These are phyloP conservation scores for Leccinum olivaceopallidum DNA, from an alignment of 768 basidiomycete species.

Conservation along the genomic window DNA sequence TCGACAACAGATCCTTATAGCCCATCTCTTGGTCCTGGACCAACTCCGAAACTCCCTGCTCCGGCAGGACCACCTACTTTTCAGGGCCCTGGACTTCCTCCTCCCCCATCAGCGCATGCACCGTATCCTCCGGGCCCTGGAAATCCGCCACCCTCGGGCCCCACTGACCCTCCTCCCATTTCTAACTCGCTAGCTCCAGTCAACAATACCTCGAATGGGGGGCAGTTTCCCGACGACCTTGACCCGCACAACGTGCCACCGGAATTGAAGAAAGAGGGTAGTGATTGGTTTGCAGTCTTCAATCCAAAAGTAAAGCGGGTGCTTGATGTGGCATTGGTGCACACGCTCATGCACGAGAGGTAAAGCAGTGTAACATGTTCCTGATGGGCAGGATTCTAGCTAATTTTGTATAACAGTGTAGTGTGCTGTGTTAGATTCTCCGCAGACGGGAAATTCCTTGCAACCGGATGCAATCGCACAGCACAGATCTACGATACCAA, in stretches of 20 bases:
- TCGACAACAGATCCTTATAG: slow-evolving; percentile 36
- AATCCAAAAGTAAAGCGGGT: slow-evolving; percentile 77
- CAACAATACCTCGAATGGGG: slow-evolving; percentile 29
- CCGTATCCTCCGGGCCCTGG: slow-evolving; percentile 35
- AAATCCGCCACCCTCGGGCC: slow-evolving; percentile 33
- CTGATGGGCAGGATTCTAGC: background rate
- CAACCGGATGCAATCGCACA: slow-evolving; percentile 95
- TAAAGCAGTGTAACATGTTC: slow-evolving; percentile 33
- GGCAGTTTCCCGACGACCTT: slow-evolving; percentile 36
- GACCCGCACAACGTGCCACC: slow-evolving; percentile 36
- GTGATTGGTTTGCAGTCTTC: slow-evolving; percentile 89
- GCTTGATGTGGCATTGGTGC: slow-evolving; percentile 78
- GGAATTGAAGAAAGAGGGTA: slow-evolving; percentile 58
- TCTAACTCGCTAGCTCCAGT: slow-evolving; percentile 29
- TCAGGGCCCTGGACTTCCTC: slow-evolving; percentile 38
- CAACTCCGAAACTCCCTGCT: slow-evolving; percentile 38
- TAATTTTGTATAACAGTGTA: slow-evolving; percentile 45
- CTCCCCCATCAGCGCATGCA: slow-evolving; percentile 33
- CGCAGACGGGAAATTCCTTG: slow-evolving; percentile 88
- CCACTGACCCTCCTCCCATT: slow-evolving; percentile 24
- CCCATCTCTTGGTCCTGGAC: slow-evolving; percentile 38
- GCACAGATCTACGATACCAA: slow-evolving; percentile 95
- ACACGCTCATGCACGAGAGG: slow-evolving; percentile 92
- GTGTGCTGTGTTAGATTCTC: slow-evolving; percentile 94
- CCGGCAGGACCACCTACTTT: slow-evolving; percentile 33